phyloP scores from a whole-genome alignment of 2,329 filamentous ascomycete species.

The Pseudogymnoascus sp. region DNA sequence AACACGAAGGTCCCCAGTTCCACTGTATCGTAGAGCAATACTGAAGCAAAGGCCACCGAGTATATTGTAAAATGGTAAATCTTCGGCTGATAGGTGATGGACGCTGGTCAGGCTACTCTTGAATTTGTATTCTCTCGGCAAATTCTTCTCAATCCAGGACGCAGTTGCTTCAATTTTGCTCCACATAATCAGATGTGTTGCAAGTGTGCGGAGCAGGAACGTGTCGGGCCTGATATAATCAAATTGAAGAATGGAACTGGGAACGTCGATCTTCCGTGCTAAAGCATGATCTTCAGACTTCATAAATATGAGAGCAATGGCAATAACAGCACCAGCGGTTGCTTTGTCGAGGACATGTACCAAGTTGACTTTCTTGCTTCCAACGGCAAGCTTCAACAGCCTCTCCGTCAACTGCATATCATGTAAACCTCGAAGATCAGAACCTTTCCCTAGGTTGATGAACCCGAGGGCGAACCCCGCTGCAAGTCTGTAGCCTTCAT shows the following conservation, averaged over 20 bases:
- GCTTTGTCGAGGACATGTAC: conserved; percentile 91
- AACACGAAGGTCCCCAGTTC: conserved; percentile 62
- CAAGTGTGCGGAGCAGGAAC: conserved; percentile 80
- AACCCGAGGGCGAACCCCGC: conserved; percentile 89
- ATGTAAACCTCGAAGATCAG: conserved; percentile 78
- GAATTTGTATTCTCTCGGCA: conserved; percentile 64
- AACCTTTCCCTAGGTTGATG: conserved; percentile 90
- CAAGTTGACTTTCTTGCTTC: conserved; percentile 83
- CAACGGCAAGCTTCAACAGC: conserved; percentile 75
- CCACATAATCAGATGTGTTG: conserved; percentile 92
- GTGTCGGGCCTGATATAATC: conserved; percentile 94
- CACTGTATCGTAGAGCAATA: conserved; percentile 67
- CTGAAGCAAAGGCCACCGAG: conserved; percentile 82
- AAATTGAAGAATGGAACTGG: conserved; percentile 83
- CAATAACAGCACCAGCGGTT: conserved; percentile 86
- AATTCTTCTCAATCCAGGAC: conserved; percentile 67
- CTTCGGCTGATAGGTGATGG: conserved; percentile 63
- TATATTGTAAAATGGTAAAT: conserved; percentile 91
- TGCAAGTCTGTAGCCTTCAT: conserved; percentile 92
- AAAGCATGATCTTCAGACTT: conserved; percentile 86
- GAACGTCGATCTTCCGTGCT: conserved; percentile 87
- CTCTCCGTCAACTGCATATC: conserved; percentile 93
- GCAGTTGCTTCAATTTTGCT: conserved; percentile 67
- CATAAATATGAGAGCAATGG: conserved; percentile 89
- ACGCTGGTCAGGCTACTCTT: conserved; percentile 56